Conservation (phyloP, 768 basidiomycete species). For the Sarcodon aspratus region DNA sequence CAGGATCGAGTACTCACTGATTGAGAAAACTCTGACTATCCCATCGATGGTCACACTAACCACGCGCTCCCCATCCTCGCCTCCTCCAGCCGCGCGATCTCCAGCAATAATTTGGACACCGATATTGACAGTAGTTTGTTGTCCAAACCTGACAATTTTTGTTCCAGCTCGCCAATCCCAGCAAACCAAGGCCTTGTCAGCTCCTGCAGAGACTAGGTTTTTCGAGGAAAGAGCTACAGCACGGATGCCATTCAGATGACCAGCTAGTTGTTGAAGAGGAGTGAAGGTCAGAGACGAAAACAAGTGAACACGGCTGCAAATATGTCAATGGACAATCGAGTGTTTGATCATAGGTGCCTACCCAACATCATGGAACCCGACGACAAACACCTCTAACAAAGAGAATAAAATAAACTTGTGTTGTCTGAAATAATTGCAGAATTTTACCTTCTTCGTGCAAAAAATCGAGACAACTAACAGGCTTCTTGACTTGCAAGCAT, state of each 20-base stretch:
- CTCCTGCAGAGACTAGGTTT: constrained; percentile 80
- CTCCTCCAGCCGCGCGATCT: constrained; percentile 8
- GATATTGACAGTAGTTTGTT: constrained; percentile 87
- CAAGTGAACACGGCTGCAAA: constrained; percentile 68
- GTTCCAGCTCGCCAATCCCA: constrained; percentile 88
- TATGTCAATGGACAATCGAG: neutral
- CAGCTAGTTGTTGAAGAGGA: constrained; percentile 73
- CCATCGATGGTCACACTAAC: constrained; percentile 92
- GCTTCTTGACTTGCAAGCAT: constrained; percentile 76
- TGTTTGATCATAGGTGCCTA: constrained; percentile 20
- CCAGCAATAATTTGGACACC: constrained; percentile 68
- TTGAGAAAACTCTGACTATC: constrained; percentile 83
- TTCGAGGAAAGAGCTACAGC: constrained; percentile 80
- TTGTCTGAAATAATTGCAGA: neutral
- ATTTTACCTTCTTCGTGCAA: constrained; percentile 62
- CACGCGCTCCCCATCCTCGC: constrained; percentile 63
- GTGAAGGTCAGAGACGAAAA: constrained; percentile 80
- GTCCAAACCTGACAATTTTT: constrained; percentile 85
- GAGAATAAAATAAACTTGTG: constrained; percentile 1
- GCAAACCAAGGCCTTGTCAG: constrained; percentile 65
- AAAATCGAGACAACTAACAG: constrained; percentile 85
- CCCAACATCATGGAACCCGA: constrained; percentile 91
- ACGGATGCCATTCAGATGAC: constrained; percentile 83
- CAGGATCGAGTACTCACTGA: constrained; percentile 40
- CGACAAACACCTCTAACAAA: constrained; percentile 70